Evolutionary conservation across 306 rosid genomes (phyloP).

Genomic region (Cucurbita pepo): DNA sequence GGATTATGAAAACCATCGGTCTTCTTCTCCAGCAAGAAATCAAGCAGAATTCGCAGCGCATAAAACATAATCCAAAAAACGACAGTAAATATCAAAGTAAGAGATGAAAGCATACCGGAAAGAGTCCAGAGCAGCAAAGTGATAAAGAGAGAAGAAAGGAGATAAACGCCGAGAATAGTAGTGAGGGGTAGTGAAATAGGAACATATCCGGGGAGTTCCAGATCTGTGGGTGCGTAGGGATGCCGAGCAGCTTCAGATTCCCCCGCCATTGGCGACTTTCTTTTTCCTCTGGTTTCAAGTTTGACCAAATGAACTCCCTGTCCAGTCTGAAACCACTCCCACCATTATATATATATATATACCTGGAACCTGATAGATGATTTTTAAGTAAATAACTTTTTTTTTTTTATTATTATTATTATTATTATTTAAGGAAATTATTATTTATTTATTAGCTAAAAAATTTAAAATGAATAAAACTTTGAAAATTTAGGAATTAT

Average conservation of each 20-base stretch:
- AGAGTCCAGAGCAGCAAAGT: constrained; percentile 33
- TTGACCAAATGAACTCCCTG: background rate
- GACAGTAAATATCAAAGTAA: background rate
- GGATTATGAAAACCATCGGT: background rate
- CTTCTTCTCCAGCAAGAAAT: background rate
- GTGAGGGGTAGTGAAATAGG: constrained; percentile 41
- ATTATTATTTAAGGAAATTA: too few relatives aligned
- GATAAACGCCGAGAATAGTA: constrained; percentile 29
- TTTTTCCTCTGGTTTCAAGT: background rate
- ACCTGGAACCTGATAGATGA: too few relatives aligned
- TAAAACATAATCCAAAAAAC: background rate
- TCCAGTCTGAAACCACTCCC: background rate
- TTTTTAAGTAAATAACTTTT: too few relatives aligned
- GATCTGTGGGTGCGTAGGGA: constrained; percentile 51
- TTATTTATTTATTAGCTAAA: too few relatives aligned
- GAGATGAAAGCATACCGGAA: constrained; percentile 30
- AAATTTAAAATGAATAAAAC: too few relatives aligned
- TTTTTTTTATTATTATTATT: too few relatives aligned
- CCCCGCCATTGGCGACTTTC: background rate
- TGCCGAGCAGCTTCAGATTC: constrained; percentile 12
- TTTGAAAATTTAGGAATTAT: too few relatives aligned
- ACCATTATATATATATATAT: too few relatives aligned
- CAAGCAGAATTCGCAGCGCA: background rate
- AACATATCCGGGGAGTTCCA: constrained; percentile 44
- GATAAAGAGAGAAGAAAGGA: constrained; percentile 24